phyloP scores from a whole-genome alignment of 2,329 filamentous ascomycete genomes.

The Verticillium nonalfalfae region DNA sequence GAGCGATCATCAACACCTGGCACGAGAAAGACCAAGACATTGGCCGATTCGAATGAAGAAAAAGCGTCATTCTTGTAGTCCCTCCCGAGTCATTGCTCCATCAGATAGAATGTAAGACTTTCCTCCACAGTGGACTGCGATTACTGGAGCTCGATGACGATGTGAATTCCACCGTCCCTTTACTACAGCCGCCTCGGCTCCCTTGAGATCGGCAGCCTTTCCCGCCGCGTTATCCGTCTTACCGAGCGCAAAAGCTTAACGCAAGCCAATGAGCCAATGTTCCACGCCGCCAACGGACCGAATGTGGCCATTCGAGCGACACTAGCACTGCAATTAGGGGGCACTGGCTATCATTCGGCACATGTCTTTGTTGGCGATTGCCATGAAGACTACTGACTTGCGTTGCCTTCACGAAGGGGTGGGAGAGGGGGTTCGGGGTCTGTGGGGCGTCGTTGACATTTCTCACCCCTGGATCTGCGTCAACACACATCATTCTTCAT shows the following conservation, averaged over 20 bases:
- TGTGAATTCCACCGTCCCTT: neutral
- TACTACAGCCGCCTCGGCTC: neutral
- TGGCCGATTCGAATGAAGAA: neutral
- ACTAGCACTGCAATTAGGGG: neutral
- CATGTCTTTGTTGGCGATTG: neutral
- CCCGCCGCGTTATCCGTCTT: neutral
- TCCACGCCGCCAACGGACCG: neutral
- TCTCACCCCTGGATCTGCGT: neutral
- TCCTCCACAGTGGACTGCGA: neutral
- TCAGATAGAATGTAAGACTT: neutral
- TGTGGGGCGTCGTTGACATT: neutral
- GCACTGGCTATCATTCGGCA: neutral
- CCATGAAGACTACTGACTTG: no score
- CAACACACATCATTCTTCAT: neutral
- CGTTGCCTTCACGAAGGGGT: neutral
- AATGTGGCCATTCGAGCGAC: neutral
- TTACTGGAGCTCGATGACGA: neutral
- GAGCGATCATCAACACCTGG: neutral
- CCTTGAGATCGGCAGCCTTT: neutral
- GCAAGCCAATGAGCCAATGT: neutral
- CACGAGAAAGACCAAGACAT: neutral
- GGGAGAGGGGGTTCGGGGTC: neutral
- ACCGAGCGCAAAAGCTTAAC: neutral
- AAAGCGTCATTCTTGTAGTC: neutral
- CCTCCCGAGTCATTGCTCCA: neutral